Evolutionary conservation across 2,329 filamentous ascomycete genomes (phyloP), one percentile per base, ranked within the genome.

Genomic region (Rhynchosporium agropyri): DNA sequence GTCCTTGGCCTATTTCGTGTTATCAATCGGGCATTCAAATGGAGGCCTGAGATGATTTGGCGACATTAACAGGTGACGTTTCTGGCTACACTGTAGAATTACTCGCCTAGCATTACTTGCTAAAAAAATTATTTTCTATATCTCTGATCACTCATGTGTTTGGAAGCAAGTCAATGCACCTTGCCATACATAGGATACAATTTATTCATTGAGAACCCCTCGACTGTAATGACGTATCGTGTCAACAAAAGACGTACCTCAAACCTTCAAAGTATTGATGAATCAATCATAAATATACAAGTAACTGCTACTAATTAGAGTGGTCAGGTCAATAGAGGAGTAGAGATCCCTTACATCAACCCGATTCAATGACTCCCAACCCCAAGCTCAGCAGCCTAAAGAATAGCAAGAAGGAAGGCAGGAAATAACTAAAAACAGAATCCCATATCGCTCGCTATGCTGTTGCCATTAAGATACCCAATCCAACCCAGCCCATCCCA

Each of bases 361-460:
- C 43, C 43, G n/a, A 46, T n/a, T 20, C 43, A n/a, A 8, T n/a
- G n/a, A 53, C 50, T 53, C 50, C 50, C n/a, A 53, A 53, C 50
- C 31, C 50, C 51, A 42, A 26, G n/a, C 33, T 28, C 36, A 26
- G 28, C 2, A 40, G 4, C 6, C 28, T 13, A 3, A 42, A 40
- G n/a, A 28, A 46, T 9, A 8, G n/a, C 43, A 46, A 42, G 4
- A 42, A 36, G 28, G 20, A 9, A 28, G 38, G 1, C 9, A 15
- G 6, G 4, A 20, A 54, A 42, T 9, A 29, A 49, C 4, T 15
- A 13, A 29, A 42, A 54, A 4, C 4, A 53, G 4, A 20, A 38
- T 29, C 51, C 51, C 51, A 42, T 49, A 59, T 49, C 49, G 42
- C 36, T 51, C 46, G 57, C 40, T 50, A 59, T 45, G 50, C 53